These are phyloP conservation scores for Porcisia hertigi DNA, from an alignment of 208 protist species.

Conservation along the genomic window DNA sequence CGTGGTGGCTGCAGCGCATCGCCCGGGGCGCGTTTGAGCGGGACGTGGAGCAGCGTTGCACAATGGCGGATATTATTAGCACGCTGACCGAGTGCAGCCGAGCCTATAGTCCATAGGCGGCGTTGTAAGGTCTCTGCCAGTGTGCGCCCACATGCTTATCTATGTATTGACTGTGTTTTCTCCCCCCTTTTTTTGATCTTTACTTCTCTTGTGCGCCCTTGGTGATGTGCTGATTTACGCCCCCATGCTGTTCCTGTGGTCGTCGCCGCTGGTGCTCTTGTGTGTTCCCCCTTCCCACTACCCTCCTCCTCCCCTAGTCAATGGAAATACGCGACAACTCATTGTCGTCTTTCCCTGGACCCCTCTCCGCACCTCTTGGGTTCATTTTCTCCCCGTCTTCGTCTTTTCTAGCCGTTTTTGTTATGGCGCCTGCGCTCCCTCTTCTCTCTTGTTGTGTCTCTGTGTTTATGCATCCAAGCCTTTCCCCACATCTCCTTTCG, in stretches of 20 bases:
- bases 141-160: background rate
- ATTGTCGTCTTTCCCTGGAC: no score
- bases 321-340: no score
- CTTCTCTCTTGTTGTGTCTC: no score
- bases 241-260: background rate
- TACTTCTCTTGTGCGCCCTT: background rate
- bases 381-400: no score
- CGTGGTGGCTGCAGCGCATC: constrained; percentile 61
- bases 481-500: no score
- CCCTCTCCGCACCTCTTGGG: no score
- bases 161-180: no score
- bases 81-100: constrained; percentile 53
- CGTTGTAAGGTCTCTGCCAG: background rate
- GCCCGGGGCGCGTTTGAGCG: constrained; percentile 47
- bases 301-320: no score
- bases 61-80: constrained; percentile 47
- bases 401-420: no score
- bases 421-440: no score
- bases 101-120: constrained; percentile 8
- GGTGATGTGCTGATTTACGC: background rate
- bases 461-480: no score
- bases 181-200: background rate
- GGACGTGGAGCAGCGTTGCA: constrained; percentile 42
- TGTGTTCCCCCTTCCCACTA: background rate
- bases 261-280: background rate